Evolutionary conservation across 2,329 filamentous ascomycete genomes (phyloP).

Genomic region (Colletotrichum sojae): DNA sequence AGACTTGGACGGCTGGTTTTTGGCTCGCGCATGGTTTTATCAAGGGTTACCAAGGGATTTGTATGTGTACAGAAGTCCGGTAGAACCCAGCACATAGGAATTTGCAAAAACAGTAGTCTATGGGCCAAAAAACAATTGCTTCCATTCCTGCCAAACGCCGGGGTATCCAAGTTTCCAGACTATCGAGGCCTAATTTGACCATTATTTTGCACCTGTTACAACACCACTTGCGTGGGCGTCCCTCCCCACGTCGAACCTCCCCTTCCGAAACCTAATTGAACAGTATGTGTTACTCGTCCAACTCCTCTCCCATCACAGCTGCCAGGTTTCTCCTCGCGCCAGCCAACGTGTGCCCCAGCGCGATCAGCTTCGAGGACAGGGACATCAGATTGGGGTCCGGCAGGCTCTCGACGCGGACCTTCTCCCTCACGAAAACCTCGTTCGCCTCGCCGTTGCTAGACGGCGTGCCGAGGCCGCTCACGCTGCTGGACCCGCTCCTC

Average conservation of each 20-base stretch:
- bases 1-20: neutral
- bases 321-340: slow-evolving; percentile 80
- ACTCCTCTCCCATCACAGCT: slow-evolving; percentile 79
- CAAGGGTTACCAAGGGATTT: slow-evolving; percentile 8
- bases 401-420: slow-evolving; percentile 84
- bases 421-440: slow-evolving; percentile 89
- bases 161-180: slow-evolving; percentile 44
- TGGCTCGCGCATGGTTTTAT: neutral
- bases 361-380: slow-evolving; percentile 85
- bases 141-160: slow-evolving; percentile 26
- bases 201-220: neutral
- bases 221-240: neutral
- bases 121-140: neutral
- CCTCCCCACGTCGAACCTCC: too few relatives aligned
- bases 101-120: slow-evolving; percentile 31
- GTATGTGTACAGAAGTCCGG: slow-evolving; percentile 36
- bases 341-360: slow-evolving; percentile 80
- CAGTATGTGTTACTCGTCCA: slow-evolving; percentile 48
- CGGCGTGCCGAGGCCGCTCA: slow-evolving; percentile 29
- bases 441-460: slow-evolving; percentile 46
- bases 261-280: too few relatives aligned
- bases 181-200: neutral
- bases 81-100: slow-evolving; percentile 37
- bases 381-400: slow-evolving; percentile 90
- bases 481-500: slow-evolving; percentile 21